A percentile compares a stretch with the other conserved stretches of the same genome.
Conservation (phyloP, 108 stramenopile species). For the Discostella pseudostelligera region DNA sequence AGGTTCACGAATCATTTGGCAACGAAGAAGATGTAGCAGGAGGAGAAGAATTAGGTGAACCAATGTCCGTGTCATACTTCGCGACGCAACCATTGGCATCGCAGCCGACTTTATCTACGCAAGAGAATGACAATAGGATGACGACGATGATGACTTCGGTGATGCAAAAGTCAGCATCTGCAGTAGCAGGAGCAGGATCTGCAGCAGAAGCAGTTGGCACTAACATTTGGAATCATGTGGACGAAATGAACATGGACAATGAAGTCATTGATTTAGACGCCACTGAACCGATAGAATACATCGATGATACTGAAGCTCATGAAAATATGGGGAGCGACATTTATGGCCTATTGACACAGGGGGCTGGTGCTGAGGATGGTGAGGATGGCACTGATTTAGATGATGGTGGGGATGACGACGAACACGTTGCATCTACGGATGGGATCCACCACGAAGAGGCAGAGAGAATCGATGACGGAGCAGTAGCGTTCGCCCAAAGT, state of each 20-base stretch:
- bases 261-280: background rate
- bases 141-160: background rate
- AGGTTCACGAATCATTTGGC: background rate
- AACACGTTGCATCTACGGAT: background rate
- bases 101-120: background rate
- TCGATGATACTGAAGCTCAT: background rate
- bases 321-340: background rate
- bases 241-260: background rate
- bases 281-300: background rate
- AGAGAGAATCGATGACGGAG: background rate
- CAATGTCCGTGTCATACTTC: too few relatives aligned
- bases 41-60: too few relatives aligned
- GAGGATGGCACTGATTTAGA: background rate
- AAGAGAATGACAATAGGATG: background rate
- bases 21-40: background rate
- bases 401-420: background rate
- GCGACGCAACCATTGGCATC: too few relatives aligned
- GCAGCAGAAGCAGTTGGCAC: too few relatives aligned
- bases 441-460: background rate
- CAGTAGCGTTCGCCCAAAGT: background rate
- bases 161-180: background rate
- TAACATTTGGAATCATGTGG: too few relatives aligned
- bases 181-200: too few relatives aligned
- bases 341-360: slow-evolving; percentile 1
- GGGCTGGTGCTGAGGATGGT: background rate